A percentile compares a stretch with the other conserved stretches of the same genome.
Evolutionary conservation across 2,329 filamentous ascomycete genomes (phyloP).

Genomic region (Pseudogymnoascus sp.): DNA sequence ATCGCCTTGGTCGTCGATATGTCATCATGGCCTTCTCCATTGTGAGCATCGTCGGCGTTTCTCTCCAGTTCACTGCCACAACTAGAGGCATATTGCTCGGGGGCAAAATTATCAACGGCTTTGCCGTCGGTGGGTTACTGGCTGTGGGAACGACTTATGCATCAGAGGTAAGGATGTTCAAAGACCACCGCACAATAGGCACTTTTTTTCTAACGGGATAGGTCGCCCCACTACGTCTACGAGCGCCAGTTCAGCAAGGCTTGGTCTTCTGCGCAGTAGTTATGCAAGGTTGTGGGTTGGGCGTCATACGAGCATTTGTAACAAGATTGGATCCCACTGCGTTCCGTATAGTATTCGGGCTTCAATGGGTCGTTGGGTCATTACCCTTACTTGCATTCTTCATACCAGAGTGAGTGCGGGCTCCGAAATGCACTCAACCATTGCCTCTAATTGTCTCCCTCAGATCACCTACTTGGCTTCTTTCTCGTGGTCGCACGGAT

Average conservation of each 20-base stretch:
- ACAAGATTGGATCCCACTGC: constrained; percentile 13
- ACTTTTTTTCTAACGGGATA: constrained; percentile 2
- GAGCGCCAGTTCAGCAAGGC: constrained; percentile 17
- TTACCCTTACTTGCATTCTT: background rate
- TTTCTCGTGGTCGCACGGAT: constrained; percentile 8
- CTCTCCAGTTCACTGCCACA: constrained; percentile 13
- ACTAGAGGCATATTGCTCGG: constrained; percentile 13
- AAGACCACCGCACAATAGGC: constrained; percentile 10
- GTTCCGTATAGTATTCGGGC: constrained; percentile 17
- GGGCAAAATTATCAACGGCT: constrained; percentile 18
- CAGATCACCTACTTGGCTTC: constrained; percentile 17
- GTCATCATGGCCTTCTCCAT: constrained; percentile 12
- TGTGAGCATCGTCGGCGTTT: constrained; percentile 14
- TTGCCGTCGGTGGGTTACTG: constrained; percentile 16
- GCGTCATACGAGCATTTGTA: constrained; percentile 15
- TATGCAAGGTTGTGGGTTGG: constrained; percentile 17
- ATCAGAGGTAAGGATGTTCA: constrained; percentile 15
- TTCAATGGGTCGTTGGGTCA: constrained; percentile 15
- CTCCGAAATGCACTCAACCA: background rate
- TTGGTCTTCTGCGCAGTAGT: constrained; percentile 16
- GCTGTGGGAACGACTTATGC: constrained; percentile 14
- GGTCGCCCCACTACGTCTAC: constrained; percentile 15
- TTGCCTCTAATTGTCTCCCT: background rate
- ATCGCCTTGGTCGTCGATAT: constrained; percentile 15
- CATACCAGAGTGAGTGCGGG: background rate